Evolutionary conservation across 352 stramenopile species (phyloP).

Genomic region (Plasmopara halstedii): DNA sequence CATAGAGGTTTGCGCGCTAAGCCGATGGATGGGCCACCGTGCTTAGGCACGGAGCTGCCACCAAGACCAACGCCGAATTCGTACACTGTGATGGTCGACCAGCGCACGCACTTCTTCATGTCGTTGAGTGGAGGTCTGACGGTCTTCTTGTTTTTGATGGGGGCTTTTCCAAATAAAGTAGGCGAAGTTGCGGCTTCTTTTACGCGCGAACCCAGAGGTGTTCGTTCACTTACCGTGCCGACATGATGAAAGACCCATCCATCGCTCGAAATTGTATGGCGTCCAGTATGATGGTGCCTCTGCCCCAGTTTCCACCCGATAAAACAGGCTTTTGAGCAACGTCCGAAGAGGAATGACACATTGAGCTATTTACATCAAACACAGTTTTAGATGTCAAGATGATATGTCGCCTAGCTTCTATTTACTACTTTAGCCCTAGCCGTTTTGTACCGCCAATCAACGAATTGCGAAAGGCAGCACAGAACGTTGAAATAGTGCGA

Average conservation of each 20-base stretch:
- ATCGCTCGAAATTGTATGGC: conserved; percentile 14
- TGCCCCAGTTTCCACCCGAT: conserved; percentile 5
- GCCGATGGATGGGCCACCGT: conserved; percentile 42
- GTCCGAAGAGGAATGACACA: conserved; percentile 3
- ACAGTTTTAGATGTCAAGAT: background rate
- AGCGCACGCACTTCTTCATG: conserved; percentile 44
- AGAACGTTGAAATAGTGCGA: conserved; percentile 4
- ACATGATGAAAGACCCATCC: conserved; percentile 12
- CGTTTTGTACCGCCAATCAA: conserved; percentile 10
- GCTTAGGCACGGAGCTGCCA: conserved; percentile 41
- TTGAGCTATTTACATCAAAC: background rate
- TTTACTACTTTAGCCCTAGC: conserved; percentile 5
- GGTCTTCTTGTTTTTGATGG: background rate
- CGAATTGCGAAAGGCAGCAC: too few species aligned
- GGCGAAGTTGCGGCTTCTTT: conserved; percentile 13
- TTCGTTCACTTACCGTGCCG: conserved; percentile 1
- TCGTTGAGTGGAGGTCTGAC: background rate
- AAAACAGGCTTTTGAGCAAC: conserved; percentile 9
- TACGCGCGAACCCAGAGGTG: conserved; percentile 1
- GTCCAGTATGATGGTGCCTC: conserved; percentile 10
- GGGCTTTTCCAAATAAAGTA: conserved; percentile 13
- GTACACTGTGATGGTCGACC: conserved; percentile 56
- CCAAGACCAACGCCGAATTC: conserved; percentile 50
- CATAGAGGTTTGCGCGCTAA: conserved; percentile 36
- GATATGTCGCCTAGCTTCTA: conserved; percentile 2